These are phyloP conservation scores for Magnaporthiopsis poae DNA, from an alignment of 2,329 filamentous ascomycete genomes.

Conservation along the genomic window DNA sequence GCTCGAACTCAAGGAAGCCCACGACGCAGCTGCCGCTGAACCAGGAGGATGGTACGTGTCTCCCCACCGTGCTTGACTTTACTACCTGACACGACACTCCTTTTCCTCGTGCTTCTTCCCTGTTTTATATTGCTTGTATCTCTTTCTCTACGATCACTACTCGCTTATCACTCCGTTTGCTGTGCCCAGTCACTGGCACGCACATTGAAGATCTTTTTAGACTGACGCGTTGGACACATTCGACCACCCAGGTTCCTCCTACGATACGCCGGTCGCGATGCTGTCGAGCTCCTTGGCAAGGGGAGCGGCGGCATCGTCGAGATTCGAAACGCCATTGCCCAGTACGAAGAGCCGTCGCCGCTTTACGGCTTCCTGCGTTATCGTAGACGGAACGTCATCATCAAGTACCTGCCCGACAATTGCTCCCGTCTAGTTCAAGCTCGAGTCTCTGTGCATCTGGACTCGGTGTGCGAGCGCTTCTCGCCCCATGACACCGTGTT, in stretches of 20 bases:
- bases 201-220: background rate
- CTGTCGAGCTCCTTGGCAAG: slow-evolving; percentile 65
- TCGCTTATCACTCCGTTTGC: no score
- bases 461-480: slow-evolving; percentile 59
- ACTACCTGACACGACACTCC: slow-evolving; percentile 5
- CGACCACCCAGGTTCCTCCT: slow-evolving; percentile 70
- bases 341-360: slow-evolving; percentile 75
- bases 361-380: slow-evolving; percentile 89
- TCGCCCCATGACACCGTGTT: slow-evolving; percentile 80
- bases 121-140: background rate
- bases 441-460: slow-evolving; percentile 67
- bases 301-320: slow-evolving; percentile 78
- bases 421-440: slow-evolving; percentile 88
- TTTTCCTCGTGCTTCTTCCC: background rate
- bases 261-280: slow-evolving; percentile 81
- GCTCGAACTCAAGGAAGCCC: slow-evolving; percentile 69
- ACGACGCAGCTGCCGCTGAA: slow-evolving; percentile 69
- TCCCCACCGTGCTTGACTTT: slow-evolving; percentile 8
- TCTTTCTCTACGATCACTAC: background rate
- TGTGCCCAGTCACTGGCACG: no score
- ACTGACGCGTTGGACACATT: background rate
- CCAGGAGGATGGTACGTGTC: slow-evolving; percentile 80
- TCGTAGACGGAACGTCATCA: slow-evolving; percentile 74
- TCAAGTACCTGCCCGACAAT: slow-evolving; percentile 86
- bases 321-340: slow-evolving; percentile 65